phyloP scores from a whole-genome alignment of 257 asterid species.

The Solanum neorickii region DNA sequence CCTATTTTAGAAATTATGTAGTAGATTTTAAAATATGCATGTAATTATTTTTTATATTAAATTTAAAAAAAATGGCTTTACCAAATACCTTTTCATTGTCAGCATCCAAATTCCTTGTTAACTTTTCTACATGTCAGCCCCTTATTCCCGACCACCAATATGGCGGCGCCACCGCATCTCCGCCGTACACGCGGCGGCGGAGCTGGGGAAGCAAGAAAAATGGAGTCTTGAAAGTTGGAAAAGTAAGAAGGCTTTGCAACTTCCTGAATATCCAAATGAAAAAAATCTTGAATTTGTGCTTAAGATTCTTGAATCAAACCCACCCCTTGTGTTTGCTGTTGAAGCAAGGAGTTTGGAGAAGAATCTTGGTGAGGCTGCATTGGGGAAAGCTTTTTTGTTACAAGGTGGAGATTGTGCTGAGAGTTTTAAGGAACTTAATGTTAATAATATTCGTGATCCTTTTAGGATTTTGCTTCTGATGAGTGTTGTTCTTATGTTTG shows the following conservation, averaged over 20 bases:
- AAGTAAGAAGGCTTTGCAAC: slow-evolving; percentile 55
- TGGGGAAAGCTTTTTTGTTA: slow-evolving; percentile 68
- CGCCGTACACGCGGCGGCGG: slow-evolving; percentile 51
- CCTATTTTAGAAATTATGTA: not conserved
- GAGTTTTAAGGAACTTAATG: slow-evolving; percentile 73
- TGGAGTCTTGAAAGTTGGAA: slow-evolving; percentile 65
- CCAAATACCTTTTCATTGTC: slow-evolving; percentile 38
- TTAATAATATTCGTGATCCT: slow-evolving; percentile 59
- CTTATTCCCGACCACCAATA: slow-evolving; percentile 8
- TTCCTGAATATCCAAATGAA: slow-evolving; percentile 64
- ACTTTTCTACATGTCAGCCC: slow-evolving; percentile 5
- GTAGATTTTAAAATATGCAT: not conserved
- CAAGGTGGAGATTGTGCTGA: slow-evolving; percentile 90
- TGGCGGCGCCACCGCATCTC: slow-evolving; percentile 34
- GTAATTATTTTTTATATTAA: not conserved
- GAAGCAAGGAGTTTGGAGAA: slow-evolving; percentile 77
- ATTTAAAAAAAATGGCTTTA: slow-evolving; percentile 23
- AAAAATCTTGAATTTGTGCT: slow-evolving; percentile 47
- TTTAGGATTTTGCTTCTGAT: slow-evolving; percentile 70
- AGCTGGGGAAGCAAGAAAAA: slow-evolving; percentile 22
- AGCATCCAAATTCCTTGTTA: slow-evolving; percentile 21
- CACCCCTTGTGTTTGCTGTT: slow-evolving; percentile 82
- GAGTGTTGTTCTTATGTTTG: slow-evolving; percentile 72
- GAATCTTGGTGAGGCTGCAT: slow-evolving; percentile 59
- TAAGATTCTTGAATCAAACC: slow-evolving; percentile 43